These are phyloP conservation scores for Ilyonectria robusta DNA, from an alignment of 2,329 filamentous ascomycete species.

Conservation along the genomic window DNA sequence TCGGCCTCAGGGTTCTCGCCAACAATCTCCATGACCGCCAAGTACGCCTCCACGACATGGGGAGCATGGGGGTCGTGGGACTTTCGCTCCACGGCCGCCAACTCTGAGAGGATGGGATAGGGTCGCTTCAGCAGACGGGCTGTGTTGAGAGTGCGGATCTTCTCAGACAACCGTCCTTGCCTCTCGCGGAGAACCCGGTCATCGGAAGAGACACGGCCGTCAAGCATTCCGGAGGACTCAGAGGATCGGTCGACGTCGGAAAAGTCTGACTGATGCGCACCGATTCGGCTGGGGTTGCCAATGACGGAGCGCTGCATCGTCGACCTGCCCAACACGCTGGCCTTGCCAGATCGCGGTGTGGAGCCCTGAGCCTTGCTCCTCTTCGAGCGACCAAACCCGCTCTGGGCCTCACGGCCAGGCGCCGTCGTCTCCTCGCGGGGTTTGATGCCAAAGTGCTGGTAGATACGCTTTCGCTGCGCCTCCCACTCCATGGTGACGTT, in stretches of 20 bases:
- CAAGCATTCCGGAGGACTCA: constrained; percentile 60
- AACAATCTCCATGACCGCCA: constrained; percentile 83
- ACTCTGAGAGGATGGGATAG: constrained; percentile 82
- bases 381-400: constrained; percentile 73
- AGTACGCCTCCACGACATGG: constrained; percentile 86
- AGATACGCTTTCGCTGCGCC: constrained; percentile 90
- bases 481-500: constrained; percentile 98
- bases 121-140: constrained; percentile 75
- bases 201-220: constrained; percentile 68
- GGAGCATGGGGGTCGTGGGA: constrained; percentile 79
- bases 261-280: constrained; percentile 75
- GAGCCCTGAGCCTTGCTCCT: constrained; percentile 64
- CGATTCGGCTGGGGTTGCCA: constrained; percentile 80
- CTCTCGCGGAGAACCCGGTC: constrained; percentile 87
- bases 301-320: constrained; percentile 88
- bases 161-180: constrained; percentile 84
- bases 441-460: constrained; percentile 94
- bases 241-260: constrained; percentile 76
- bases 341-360: constrained; percentile 69
- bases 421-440: constrained; percentile 64
- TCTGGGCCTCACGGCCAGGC: constrained; percentile 63
- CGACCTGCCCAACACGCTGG: constrained; percentile 68
- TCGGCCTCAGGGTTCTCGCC: constrained; percentile 77
- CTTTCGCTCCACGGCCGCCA: constrained; percentile 80
- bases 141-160: constrained; percentile 84